Evolutionary conservation across 1,284 basidiomycete genomes (phyloP).

Genomic region (Ustilago xerochloae): DNA sequence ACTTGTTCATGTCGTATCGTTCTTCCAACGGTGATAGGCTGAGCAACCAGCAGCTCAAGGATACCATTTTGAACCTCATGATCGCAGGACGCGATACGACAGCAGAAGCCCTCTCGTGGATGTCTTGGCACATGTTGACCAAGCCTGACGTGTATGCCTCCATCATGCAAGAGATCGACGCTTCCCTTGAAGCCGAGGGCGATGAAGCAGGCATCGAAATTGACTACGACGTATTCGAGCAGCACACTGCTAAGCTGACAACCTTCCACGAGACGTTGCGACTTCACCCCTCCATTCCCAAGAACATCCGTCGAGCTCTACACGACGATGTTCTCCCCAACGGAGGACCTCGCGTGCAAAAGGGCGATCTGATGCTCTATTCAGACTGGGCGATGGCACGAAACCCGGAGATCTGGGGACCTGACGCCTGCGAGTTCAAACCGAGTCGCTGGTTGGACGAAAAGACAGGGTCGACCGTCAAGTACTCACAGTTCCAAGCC

Average conservation of each 20-base stretch:
- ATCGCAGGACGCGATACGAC: slow-evolving; percentile 52
- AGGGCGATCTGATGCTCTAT: slow-evolving; percentile 10
- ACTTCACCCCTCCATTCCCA: slow-evolving; percentile 40
- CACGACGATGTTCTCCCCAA: slow-evolving; percentile 15
- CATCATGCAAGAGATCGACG: slow-evolving; percentile 24
- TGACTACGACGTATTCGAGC: slow-evolving; percentile 16
- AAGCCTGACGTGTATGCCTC: slow-evolving; percentile 14
- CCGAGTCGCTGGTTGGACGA: slow-evolving; percentile 73
- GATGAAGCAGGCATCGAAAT: background rate
- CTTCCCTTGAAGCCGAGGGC: background rate
- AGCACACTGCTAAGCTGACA: slow-evolving; percentile 28
- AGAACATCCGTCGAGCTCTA: slow-evolving; percentile 11
- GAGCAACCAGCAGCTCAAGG: slow-evolving; percentile 38
- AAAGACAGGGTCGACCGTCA: background rate
- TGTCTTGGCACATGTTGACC: slow-evolving; percentile 30
- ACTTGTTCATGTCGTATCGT: slow-evolving; percentile 39
- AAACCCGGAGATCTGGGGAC: slow-evolving; percentile 73
- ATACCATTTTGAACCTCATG: slow-evolving; percentile 43
- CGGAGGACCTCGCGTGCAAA: slow-evolving; percentile 6
- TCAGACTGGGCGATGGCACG: slow-evolving; percentile 48
- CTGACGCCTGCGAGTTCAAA: slow-evolving; percentile 73
- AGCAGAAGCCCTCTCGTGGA: slow-evolving; percentile 44
- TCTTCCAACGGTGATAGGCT: slow-evolving; percentile 17
- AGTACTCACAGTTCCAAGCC: slow-evolving; percentile 12
- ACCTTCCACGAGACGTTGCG: slow-evolving; percentile 42